Conservation (phyloP, 1,139 yeast species). For the Saccharomyces hybrid region DNA sequence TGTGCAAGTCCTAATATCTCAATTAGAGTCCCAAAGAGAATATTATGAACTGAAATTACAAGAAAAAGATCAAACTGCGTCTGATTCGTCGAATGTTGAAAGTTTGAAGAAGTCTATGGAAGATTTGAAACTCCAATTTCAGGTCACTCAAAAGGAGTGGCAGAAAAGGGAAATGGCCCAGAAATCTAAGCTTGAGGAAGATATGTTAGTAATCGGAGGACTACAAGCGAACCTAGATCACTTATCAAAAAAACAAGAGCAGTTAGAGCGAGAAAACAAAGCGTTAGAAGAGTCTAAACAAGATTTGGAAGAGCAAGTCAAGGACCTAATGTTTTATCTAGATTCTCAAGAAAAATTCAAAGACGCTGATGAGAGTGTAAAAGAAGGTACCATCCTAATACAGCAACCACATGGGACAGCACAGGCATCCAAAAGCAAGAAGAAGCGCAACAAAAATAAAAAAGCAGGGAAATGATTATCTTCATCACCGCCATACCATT, state of each 20-base stretch:
- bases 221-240: conserved; percentile 51
- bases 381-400: conserved; percentile 57
- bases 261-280: conserved; percentile 23
- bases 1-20: conserved; percentile 69
- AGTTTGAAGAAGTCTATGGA: conserved; percentile 21
- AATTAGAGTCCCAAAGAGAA: conserved; percentile 82
- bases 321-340: conserved; percentile 73
- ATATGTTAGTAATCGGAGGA: conserved; percentile 47
- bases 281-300: conserved; percentile 21
- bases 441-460: conserved; percentile 12
- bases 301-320: conserved; percentile 60
- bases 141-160: conserved; percentile 7
- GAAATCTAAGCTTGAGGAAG: conserved; percentile 36
- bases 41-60: conserved; percentile 60
- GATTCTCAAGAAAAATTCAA: conserved; percentile 67
- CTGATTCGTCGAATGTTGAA: conserved; percentile 29
- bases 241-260: conserved; percentile 35
- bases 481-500: neutral
- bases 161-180: conserved; percentile 9
- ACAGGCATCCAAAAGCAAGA: conserved; percentile 3
- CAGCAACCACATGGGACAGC: conserved; percentile 8
- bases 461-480: neutral
- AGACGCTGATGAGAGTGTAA: conserved; percentile 61
- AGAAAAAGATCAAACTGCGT: conserved; percentile 24
- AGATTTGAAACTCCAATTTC: conserved; percentile 4